Base-by-base conservation (phyloP, 2,329 filamentous ascomycete species). In the Zymoseptoria pseudotritici region DNA sequence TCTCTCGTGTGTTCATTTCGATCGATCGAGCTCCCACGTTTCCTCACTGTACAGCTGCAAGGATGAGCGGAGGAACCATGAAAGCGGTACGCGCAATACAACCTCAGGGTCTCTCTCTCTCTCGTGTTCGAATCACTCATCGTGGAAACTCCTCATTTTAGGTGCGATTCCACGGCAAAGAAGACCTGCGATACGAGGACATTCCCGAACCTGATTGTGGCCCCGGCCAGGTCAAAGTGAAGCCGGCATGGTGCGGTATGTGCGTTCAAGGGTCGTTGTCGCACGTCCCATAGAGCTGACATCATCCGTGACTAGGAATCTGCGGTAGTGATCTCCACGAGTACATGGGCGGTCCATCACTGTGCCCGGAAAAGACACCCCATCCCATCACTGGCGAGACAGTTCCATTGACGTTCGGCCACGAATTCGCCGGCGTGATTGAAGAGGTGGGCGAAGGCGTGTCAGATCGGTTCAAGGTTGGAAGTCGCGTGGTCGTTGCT, bases 331-430 rank as follows among this genome's bases (percentile, higher is more conserved):
- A 74, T 57, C 64, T 72, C 5, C 71, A 72, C 52, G 71, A 74
- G 58, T 74, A 70, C 54, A 61, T 74, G 9, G 72, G 72, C 10
- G 72, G 72, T 10, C 71, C 72, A 2, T 69, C 66, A 3, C 64
- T 74, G 8, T 80, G 79, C 63, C 81, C 80, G 0, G 55, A 63
- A 31, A 77, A 76, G 1, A 77, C 74, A n/a, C 79, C 80, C 3
- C 81, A 83, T 70, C 79, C 80, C 0, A 80, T 83, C 61, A 84
- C 80, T 3, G 75, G 76, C 53, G 81, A 81, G 68, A 77, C 73
- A 4, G 73, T 79, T 2, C 80, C 78, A n/a, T 61, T 82, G 58
- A 81, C 79, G 2, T 77, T 83, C 57, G 80, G 80, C 13, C 80
- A 83, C 65, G 80, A 82, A 63, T 82, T 83, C 67, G 78, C 75